phyloP scores from a whole-genome alignment of 805 yeast species.

The Kuraishia capsulata region DNA sequence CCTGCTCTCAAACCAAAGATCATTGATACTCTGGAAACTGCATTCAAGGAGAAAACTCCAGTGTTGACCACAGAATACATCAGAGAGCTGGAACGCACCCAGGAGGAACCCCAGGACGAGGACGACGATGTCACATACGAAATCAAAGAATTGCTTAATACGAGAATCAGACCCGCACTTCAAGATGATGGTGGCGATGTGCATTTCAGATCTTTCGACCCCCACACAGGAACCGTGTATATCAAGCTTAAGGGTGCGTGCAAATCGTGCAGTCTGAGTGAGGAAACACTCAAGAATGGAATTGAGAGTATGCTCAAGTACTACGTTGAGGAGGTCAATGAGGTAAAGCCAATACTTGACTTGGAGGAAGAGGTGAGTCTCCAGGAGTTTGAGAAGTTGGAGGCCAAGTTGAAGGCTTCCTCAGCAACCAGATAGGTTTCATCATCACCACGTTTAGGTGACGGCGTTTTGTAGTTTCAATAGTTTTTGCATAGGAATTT shows the following conservation, averaged over 20 bases:
- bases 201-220: conserved; percentile 53
- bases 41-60: conserved; percentile 12
- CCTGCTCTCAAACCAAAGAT: conserved; percentile 15
- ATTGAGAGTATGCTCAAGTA: conserved; percentile 65
- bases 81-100: conserved; percentile 5
- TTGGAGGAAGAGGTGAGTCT: conserved; percentile 51
- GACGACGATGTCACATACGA: conserved; percentile 60
- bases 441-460: too few relatives aligned
- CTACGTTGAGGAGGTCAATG: conserved; percentile 58
- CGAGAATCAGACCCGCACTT: conserved; percentile 64
- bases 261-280: conserved; percentile 60
- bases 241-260: conserved; percentile 62
- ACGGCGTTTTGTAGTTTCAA: background rate
- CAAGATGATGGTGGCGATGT: conserved; percentile 75
- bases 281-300: conserved; percentile 59
- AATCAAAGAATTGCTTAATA: conserved; percentile 61
- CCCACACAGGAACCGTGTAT: conserved; percentile 46
- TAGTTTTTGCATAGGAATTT: background rate
- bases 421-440: too few relatives aligned
- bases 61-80: conserved; percentile 16
- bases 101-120: conserved; percentile 34
- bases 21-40: conserved; percentile 13
- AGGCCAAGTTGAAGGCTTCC: conserved; percentile 35
- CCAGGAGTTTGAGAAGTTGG: conserved; percentile 79
- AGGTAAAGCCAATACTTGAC: conserved; percentile 33